These are phyloP conservation scores for Terana coerulea DNA, from an alignment of 768 basidiomycete species.

Conservation along the genomic window DNA sequence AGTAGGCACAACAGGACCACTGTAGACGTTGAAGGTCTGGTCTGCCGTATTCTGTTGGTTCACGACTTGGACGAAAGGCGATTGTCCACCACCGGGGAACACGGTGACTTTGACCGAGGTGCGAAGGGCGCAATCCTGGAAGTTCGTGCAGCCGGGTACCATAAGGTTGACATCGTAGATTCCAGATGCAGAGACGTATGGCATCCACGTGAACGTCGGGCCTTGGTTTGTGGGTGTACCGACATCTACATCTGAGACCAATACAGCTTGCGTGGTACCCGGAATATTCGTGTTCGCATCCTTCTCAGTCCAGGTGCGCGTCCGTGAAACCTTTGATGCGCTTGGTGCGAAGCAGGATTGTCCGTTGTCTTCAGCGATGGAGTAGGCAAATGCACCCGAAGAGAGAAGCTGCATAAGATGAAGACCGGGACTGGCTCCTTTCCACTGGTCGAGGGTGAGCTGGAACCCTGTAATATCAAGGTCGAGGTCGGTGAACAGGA, in stretches of 20 bases:
- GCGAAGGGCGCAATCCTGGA: constrained; percentile 76
- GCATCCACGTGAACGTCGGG: constrained; percentile 88
- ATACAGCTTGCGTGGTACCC: constrained; percentile 74
- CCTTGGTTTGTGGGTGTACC: constrained; percentile 55
- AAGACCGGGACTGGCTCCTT: constrained; percentile 73
- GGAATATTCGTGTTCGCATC: constrained; percentile 69
- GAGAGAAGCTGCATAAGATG: constrained; percentile 92
- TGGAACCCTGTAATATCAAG: constrained; percentile 85
- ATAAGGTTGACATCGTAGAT: constrained; percentile 81
- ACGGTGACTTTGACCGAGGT: constrained; percentile 83
- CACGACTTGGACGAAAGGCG: constrained; percentile 65
- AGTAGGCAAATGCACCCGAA: constrained; percentile 86
- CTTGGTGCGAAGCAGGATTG: constrained; percentile 75
- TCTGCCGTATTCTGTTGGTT: constrained; percentile 72
- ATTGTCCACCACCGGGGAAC: constrained; percentile 66
- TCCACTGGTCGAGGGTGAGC: constrained; percentile 73
- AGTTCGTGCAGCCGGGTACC: constrained; percentile 80
- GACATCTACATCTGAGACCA: constrained; percentile 63
- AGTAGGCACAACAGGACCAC: constrained; percentile 77
- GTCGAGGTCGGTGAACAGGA: constrained; percentile 59
- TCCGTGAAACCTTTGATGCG: constrained; percentile 62
- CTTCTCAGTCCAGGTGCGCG: constrained; percentile 67
- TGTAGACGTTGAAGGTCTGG: constrained; percentile 61
- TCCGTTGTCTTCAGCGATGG: constrained; percentile 54
- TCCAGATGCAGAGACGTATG: constrained; percentile 88